phyloP scores from a whole-genome alignment of 2,329 filamentous ascomycete genomes.

The Cercospora beticola region DNA sequence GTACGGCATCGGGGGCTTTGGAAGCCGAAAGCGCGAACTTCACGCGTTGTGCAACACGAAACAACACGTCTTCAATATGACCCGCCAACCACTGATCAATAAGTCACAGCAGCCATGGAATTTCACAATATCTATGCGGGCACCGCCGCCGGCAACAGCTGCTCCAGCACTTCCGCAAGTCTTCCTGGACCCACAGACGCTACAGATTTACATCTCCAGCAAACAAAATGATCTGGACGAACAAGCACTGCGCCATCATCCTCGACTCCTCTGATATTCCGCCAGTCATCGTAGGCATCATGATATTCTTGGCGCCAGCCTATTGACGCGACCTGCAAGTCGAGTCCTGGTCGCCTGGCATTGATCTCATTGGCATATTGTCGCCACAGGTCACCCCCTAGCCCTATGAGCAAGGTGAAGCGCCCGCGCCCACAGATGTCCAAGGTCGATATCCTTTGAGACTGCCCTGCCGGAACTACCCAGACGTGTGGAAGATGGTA shows the following conservation, averaged over 20 bases:
- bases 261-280: conserved; percentile 49
- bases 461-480: neutral
- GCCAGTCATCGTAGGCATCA: conserved; percentile 58
- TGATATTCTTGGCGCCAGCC: neutral
- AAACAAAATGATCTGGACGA: conserved; percentile 58
- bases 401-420: neutral
- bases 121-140: neutral
- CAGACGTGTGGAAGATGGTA: neutral
- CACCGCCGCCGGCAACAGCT: neutral
- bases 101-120: neutral
- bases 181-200: neutral
- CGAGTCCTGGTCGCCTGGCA: neutral
- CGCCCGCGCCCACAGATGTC: neutral
- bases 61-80: neutral
- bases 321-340: neutral
- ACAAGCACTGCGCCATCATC: conserved; percentile 58
- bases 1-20: neutral
- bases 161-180: neutral
- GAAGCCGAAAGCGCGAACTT: neutral
- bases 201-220: conserved; percentile 42
- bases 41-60: neutral
- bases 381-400: neutral
- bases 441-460: neutral
- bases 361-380: neutral
- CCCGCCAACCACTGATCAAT: neutral